These are phyloP conservation scores for Candolleomyces eurysporus DNA, from an alignment of 768 basidiomycete genomes.

Conservation along the genomic window DNA sequence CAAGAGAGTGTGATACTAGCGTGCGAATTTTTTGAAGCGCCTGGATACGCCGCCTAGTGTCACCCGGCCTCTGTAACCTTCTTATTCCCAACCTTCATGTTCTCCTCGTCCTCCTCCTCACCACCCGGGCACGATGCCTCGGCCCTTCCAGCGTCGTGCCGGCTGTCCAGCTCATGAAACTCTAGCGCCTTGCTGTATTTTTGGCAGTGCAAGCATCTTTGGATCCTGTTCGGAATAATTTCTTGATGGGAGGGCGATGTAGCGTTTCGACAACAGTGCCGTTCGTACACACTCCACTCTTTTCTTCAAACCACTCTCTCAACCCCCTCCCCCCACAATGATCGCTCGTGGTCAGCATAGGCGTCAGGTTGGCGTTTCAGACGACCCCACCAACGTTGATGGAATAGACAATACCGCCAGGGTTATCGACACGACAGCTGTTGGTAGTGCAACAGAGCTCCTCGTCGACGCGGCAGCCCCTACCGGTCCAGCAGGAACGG, in stretches of 20 bases:
- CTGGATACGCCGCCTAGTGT: not conserved
- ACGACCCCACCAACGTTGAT: slow-evolving; percentile 11
- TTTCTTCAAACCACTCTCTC: slow-evolving; percentile 16
- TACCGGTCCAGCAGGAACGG: slow-evolving; percentile 3
- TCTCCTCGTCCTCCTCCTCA: not conserved
- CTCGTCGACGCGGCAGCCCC: slow-evolving; percentile 15
- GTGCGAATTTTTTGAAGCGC: not conserved
- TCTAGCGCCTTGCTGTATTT: not conserved
- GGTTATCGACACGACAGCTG: slow-evolving; percentile 14
- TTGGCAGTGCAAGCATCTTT: not conserved
- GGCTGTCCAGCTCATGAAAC: not conserved
- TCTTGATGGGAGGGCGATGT: slow-evolving; percentile 1
- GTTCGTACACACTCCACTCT: slow-evolving; percentile 17
- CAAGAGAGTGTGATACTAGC: not conserved
- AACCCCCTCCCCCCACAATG: slow-evolving; percentile 17
- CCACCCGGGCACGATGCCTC: not conserved
- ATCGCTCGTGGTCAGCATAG: slow-evolving; percentile 17
- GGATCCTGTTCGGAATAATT: too few relatives aligned
- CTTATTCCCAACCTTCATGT: not conserved
- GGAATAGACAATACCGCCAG: slow-evolving; percentile 15
- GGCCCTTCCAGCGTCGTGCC: not conserved
- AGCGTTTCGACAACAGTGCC: slow-evolving; percentile 14
- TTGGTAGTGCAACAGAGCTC: slow-evolving; percentile 14
- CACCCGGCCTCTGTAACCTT: not conserved
- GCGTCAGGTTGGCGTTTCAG: slow-evolving; percentile 16